phyloP scores from a whole-genome alignment of 2,329 filamentous ascomycete species.

The Penicillium oxalicum region DNA sequence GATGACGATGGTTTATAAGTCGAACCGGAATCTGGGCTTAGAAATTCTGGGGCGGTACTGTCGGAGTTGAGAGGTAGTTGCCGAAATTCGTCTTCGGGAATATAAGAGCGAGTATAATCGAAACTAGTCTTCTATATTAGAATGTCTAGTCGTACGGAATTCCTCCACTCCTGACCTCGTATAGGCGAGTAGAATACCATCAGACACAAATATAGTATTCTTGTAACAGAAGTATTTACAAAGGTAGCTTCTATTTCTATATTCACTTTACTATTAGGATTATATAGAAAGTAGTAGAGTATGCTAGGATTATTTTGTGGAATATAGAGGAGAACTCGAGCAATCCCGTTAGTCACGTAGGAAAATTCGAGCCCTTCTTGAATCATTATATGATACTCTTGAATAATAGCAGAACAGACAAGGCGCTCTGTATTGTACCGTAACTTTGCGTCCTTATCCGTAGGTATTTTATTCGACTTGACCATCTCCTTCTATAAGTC shows the following conservation, averaged over 20 bases:
- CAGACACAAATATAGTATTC: slow-evolving; percentile 20
- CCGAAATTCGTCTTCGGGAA: slow-evolving; percentile 16
- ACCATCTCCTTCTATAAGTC: not conserved
- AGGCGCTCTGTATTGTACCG: no score
- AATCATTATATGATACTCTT: no score
- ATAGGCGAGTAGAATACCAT: slow-evolving; percentile 16
- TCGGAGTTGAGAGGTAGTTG: slow-evolving; percentile 14
- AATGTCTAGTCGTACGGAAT: slow-evolving; percentile 9
- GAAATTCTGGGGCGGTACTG: slow-evolving; percentile 13
- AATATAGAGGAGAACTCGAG: not conserved
- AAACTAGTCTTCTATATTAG: slow-evolving; percentile 18
- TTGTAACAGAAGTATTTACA: slow-evolving; percentile 12
- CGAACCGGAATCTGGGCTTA: slow-evolving; percentile 13
- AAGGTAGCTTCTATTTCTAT: not conserved
- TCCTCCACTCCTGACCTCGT: slow-evolving; percentile 20
- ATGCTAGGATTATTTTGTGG: slow-evolving; percentile 9
- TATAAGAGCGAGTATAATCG: slow-evolving; percentile 15
- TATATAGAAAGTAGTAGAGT: slow-evolving; percentile 25
- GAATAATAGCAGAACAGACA: no score
- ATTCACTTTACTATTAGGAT: slow-evolving; percentile 16
- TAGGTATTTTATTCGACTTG: not conserved
- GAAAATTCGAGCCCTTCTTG: no score
- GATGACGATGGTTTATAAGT: slow-evolving; percentile 19
- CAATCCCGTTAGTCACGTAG: no score
- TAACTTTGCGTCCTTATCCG: not conserved